Conservation (phyloP, 129 eudicot genomes). For the Escallonia rubra region DNA sequence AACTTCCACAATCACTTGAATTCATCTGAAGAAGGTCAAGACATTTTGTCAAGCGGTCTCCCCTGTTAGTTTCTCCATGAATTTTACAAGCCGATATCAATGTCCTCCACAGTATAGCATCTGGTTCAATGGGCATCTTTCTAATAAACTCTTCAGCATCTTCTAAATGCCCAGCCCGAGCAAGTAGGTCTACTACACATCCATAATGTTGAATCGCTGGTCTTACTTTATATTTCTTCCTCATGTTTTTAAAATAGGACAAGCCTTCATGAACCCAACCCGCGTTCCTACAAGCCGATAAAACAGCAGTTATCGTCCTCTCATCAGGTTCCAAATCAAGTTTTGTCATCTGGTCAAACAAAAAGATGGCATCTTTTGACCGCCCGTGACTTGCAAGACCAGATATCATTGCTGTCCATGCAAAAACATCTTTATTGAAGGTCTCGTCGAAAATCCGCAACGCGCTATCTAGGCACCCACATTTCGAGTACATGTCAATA, state of each 20-base stretch:
- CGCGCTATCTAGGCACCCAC: conserved; percentile 49
- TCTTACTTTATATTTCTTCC: conserved; percentile 26
- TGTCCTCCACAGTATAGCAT: conserved; percentile 44
- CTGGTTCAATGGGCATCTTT: conserved; percentile 43
- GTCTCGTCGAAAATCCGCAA: conserved; percentile 24
- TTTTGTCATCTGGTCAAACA: conserved; percentile 29
- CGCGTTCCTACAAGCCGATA: conserved; percentile 47
- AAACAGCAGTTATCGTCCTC: conserved; percentile 38
- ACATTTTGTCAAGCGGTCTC: conserved; percentile 31
- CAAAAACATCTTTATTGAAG: conserved; percentile 30
- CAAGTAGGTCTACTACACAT: conserved; percentile 52
- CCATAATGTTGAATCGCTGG: conserved; percentile 53
- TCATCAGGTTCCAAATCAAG: conserved; percentile 40
- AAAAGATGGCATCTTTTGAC: conserved; percentile 33
- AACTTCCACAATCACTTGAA: conserved; percentile 32
- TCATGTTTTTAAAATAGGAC: conserved; percentile 24
- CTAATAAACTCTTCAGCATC: conserved; percentile 46
- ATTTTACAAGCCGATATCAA: conserved; percentile 43
- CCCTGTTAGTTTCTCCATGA: conserved; percentile 36
- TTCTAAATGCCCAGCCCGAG: conserved; percentile 40
- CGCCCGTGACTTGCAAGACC: conserved; percentile 52
- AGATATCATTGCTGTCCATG: conserved; percentile 45
- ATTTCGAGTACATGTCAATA: conserved; percentile 56
- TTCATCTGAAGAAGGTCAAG: conserved; percentile 22
- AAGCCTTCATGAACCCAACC: conserved; percentile 36